Base-by-base conservation (phyloP, 768 basidiomycete genomes). In the Naganishia kalamii region DNA sequence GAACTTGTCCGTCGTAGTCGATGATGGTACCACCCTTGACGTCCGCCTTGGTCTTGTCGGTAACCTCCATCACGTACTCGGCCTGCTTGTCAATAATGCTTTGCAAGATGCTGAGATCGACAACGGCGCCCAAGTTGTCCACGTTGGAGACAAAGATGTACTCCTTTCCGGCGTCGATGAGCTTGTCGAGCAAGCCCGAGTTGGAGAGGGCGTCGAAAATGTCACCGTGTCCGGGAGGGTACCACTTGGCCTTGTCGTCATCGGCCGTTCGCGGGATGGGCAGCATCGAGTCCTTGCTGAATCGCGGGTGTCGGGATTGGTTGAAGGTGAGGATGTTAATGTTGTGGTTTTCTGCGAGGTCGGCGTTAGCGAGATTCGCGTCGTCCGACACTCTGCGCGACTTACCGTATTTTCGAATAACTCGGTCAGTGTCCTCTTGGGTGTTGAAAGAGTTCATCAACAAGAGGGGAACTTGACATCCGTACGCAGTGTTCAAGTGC, bases 401-500 rank as follows among this genome's bases (percentile, higher is more conserved):
- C 66, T 62, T 52, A 63, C 66, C 73, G 78, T 96, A 96, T 81
- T 94, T 96, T 79, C 96, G 91, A 80, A 93, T 91, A 83, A 96
- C 90, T 70, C 90, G 88, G 68, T 90, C 86, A 54, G 93, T 94
- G 78, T 97, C 92, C 40, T 96, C 90, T 77, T 92, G 89, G 67
- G 93, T 97, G 83, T 94, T 94, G 84, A 98, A 97, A 63, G 91
- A 94, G 75, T 92, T 96, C 94, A 96, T 94, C 75, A 97, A 86
- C 81, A 96, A 88, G 78, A 96, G 88, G n/a, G 91, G 92, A 48
- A 94, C 90, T 80, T 85, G 85, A 75, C 52, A 54, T 27, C 50
- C 48, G 27, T 51, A 52, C 46, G 32, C 63, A 33, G 32, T 50
- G 66, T 67, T 52, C 52, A 63, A 48, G 54, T 49, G 48, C 62